Base-by-base conservation (phyloP, 2,329 filamentous ascomycete species). In the Hypoxylon sp. region DNA sequence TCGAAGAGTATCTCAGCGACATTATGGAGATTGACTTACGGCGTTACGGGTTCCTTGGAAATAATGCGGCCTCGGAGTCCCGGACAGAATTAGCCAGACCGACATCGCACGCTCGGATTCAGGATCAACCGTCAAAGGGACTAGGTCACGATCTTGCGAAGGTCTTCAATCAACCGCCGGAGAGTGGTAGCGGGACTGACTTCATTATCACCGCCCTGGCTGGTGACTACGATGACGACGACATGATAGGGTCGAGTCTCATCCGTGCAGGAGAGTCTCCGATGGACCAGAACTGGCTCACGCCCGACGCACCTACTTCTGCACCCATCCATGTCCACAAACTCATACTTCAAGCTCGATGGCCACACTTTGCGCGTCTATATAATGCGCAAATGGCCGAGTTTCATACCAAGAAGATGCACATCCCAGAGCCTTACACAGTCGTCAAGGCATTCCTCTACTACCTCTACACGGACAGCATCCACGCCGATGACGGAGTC, bases 351-450 rank as follows among this genome's bases (percentile, higher is more conserved):
- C 91, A 96, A 73, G 90, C 95, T 17, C 90, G 95, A 48, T 99
- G 95, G 95, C 93, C 95, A 23, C 95, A 99, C 74, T 99, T 99
- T 77, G 88, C 90, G 35, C 89, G 95, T 13, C 80, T 99, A 2
- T 98, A 96, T 79, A 88, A 89, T 48, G 88, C 94, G 3, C 92
- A 97, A 71, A 99, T 99, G 95, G 88, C 90, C 10, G 95, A 99
- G 73, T 99, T 96, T 69, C 95, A 99, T 72, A 95, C 92, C 13
- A 95, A 95, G 70, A 92, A 91, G 74, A 95, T 99, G 89, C 94
- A 99, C 75, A 97, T 99, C 40, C 94, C 95, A 0, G 96, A 99
- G 70, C 93, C 94, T 0, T 98, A 97, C 74, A 88, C 88, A 1
- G 92, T 97, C 0, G 95, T 99, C 42, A 92, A 91, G 66, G 92